A percentile compares a stretch with the other conserved stretches of the same genome.
Evolutionary conservation across 1,284 basidiomycete species (phyloP).

Genomic region (Apiotrichum gamsii): DNA sequence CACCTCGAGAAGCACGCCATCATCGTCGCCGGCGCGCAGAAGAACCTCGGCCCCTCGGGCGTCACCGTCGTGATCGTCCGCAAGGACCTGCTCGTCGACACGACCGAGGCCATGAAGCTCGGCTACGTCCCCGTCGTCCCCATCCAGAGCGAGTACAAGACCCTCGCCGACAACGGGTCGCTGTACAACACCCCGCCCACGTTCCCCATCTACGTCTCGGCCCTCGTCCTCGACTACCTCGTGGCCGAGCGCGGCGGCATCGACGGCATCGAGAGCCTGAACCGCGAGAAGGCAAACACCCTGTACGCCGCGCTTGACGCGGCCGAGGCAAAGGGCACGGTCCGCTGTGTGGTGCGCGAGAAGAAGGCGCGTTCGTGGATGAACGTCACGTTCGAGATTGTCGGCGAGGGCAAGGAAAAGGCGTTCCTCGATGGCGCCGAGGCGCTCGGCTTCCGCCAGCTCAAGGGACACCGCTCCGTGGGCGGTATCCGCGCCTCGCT

Average conservation of each 20-base stretch:
- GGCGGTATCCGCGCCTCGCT: conserved; percentile 75
- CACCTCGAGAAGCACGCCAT: conserved; percentile 80
- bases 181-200: conserved; percentile 95
- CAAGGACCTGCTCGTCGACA: conserved; percentile 82
- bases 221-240: conserved; percentile 74
- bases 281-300: conserved; percentile 65
- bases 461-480: conserved; percentile 75
- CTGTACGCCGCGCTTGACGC: conserved; percentile 66
- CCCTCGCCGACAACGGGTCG: conserved; percentile 68
- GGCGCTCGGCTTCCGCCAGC: conserved; percentile 66
- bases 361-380: conserved; percentile 74
- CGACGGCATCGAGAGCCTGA: conserved; percentile 60
- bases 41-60: conserved; percentile 95
- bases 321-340: conserved; percentile 63
- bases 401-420: conserved; percentile 62
- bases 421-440: conserved; percentile 74
- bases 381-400: conserved; percentile 80
- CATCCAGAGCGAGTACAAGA: conserved; percentile 76
- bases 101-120: conserved; percentile 68
- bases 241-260: conserved; percentile 62
- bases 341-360: conserved; percentile 62
- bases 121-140: conserved; percentile 57
- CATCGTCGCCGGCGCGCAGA: conserved; percentile 98
- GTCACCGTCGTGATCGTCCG: conserved; percentile 88
- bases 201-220: conserved; percentile 85